Evolutionary conservation across 306 rosid species (phyloP), one percentile per base, ranked within the genome.

Genomic region (Vigna unguiculata): DNA sequence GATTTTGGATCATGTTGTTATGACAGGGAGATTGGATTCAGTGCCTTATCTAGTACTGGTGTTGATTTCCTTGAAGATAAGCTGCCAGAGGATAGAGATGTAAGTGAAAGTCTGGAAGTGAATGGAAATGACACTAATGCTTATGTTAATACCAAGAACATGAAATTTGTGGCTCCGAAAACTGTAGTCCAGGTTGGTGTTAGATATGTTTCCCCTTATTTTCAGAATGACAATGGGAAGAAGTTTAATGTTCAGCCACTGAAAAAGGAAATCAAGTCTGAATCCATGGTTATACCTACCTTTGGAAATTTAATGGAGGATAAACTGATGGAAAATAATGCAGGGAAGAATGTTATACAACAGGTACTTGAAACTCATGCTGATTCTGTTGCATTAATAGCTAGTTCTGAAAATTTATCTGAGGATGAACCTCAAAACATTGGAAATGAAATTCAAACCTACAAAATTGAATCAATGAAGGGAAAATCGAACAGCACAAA

Each of bases 121-220:
- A 74, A 74, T 58, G 65, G 62, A 43, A 20, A 22, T 30, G 71
- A n/a, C 17, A 22, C 53, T 22, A 47, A 25, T 17, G 45, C 16
- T 2, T 9, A 45, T 10, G 62, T 15, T 46, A 45, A 20, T 28
- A 19, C 59, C 13, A 28, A 41, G 49, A 77, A 4, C 24, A 77
- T 1, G 9, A 68, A 21, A 32, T 11, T 41, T 6, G 5, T 53
- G 64, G 12, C 5, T 65, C 55, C n/a, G 48, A 21, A 77, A 45
- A 55, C 2, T 19, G 7, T 17, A n/a, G 49, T 45, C 4, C 14
- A 28, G 25, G 28, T 19, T 78, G 51, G n/a, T 46, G 76, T 57
- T 57, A 30, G 59, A 69, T 17, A 43, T 51, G 76, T 78, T 21
- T 71, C 72, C 13, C 58, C 72, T 21, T 79, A 22, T 10, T 71